Evolutionary conservation across 306 rosid species (phyloP).

Genomic region (Purshia tridentata): DNA sequence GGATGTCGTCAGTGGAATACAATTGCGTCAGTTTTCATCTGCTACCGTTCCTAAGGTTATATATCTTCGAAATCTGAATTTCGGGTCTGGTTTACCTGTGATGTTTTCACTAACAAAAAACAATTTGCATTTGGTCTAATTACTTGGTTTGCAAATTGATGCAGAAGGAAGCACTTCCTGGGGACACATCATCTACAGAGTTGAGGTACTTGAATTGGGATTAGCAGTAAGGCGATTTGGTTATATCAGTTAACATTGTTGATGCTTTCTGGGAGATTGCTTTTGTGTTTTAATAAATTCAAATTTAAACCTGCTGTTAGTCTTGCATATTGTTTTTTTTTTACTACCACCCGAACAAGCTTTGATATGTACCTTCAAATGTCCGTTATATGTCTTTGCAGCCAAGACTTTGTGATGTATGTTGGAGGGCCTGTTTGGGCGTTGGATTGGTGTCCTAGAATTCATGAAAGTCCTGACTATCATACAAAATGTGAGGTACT

Average conservation of each 20-base stretch:
- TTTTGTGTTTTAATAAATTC: neutral
- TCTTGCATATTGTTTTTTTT: conserved; percentile 9
- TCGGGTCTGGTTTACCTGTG: neutral
- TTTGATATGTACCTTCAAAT: conserved; percentile 4
- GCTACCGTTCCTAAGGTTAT: conserved; percentile 68
- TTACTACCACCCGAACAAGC: conserved; percentile 19
- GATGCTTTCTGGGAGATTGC: conserved; percentile 10
- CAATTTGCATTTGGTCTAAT: conserved; percentile 8
- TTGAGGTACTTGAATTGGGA: conserved; percentile 47
- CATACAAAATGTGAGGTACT: conserved; percentile 71
- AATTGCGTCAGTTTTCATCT: conserved; percentile 70
- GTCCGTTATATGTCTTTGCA: conserved; percentile 27
- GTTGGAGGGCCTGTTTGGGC: conserved; percentile 95
- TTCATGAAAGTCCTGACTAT: conserved; percentile 47
- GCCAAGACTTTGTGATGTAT: conserved; percentile 79
- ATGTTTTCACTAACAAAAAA: neutral
- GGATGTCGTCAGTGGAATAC: conserved; percentile 31
- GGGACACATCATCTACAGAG: conserved; percentile 39
- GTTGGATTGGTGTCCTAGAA: conserved; percentile 90
- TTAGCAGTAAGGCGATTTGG: neutral
- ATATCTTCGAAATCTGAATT: neutral
- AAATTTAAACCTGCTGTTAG: conserved; percentile 14
- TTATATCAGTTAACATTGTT: neutral
- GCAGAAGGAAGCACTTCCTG: conserved; percentile 40
- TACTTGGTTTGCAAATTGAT: conserved; percentile 19